Evolutionary conservation across 169 alveolate genomes (phyloP).

Genomic region (Cyclospora cayetanensis): DNA sequence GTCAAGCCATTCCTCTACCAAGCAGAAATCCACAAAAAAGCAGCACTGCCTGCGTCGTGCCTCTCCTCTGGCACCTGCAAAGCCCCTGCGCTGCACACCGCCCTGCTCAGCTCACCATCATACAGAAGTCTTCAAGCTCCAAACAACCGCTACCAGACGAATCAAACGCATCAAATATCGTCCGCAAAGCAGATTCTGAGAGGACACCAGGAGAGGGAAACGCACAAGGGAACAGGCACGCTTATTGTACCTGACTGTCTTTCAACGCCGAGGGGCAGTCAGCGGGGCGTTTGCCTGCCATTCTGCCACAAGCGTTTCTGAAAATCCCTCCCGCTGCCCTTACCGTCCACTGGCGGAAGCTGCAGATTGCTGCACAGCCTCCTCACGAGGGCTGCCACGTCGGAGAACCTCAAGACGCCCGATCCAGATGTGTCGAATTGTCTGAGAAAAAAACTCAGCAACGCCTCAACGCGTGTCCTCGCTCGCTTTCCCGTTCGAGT

Average conservation of each 20-base stretch:
- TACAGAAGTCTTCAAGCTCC: conserved; percentile 73
- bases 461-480: not conserved
- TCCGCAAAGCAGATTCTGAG: not conserved
- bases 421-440: conserved; percentile 72
- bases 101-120: not conserved
- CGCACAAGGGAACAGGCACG: no score
- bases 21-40: no score
- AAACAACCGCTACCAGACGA: conserved; percentile 41
- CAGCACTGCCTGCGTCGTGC: no score
- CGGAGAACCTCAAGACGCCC: conserved; percentile 60
- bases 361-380: conserved; percentile 75
- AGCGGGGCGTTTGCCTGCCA: not conserved
- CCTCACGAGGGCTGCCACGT: conserved; percentile 62
- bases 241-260: not conserved
- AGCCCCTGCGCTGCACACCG: no score
- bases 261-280: not conserved
- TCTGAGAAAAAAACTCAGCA: not conserved
- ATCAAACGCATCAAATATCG: conserved; percentile 43
- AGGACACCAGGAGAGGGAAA: not conserved
- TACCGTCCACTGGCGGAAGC: conserved; percentile 78
- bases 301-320: conserved; percentile 63
- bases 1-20: no score
- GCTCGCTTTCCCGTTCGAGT: not conserved
- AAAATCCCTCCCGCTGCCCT: conserved; percentile 53
- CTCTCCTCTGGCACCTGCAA: no score